These are phyloP conservation scores for Artemisia princeps DNA, from an alignment of 140 eudicot genomes.

Conservation along the genomic window DNA sequence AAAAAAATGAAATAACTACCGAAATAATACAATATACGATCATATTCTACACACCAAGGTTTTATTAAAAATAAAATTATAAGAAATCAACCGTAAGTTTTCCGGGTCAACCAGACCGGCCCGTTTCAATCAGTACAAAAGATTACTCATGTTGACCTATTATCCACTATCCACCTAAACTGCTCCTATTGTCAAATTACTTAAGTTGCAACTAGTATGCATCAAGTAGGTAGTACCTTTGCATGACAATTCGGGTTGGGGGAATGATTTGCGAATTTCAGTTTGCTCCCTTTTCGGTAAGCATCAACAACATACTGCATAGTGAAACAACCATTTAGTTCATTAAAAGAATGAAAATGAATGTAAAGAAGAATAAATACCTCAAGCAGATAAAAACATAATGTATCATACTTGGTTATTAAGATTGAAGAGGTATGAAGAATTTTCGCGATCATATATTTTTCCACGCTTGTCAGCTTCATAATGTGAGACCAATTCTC, in stretches of 20 bases:
- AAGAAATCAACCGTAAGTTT: no score
- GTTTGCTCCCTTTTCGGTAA: constrained; percentile 72
- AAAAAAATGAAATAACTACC: no score
- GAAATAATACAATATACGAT: neutral
- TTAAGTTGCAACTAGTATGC: neutral
- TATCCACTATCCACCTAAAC: neutral
- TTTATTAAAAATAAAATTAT: no score
- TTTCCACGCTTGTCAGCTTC: constrained; percentile 99
- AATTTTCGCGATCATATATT: constrained; percentile 77
- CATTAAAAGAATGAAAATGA: neutral
- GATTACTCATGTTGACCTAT: no score
- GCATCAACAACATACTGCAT: constrained; percentile 94
- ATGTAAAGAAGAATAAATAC: neutral
- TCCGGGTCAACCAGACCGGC: no score
- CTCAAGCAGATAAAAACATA: neutral
- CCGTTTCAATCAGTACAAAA: no score
- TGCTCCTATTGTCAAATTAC: neutral
- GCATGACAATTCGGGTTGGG: constrained; percentile 91
- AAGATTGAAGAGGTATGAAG: constrained; percentile 79
- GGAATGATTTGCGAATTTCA: constrained; percentile 93
- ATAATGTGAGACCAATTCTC: constrained; percentile 79
- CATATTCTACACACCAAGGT: neutral
- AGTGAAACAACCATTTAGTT: constrained; percentile 3
- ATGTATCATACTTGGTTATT: constrained; percentile 65
- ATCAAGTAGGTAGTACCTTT: constrained; percentile 45